Conservation (phyloP, 176 grass and related monocot species). For the Zoysia pacifica region DNA sequence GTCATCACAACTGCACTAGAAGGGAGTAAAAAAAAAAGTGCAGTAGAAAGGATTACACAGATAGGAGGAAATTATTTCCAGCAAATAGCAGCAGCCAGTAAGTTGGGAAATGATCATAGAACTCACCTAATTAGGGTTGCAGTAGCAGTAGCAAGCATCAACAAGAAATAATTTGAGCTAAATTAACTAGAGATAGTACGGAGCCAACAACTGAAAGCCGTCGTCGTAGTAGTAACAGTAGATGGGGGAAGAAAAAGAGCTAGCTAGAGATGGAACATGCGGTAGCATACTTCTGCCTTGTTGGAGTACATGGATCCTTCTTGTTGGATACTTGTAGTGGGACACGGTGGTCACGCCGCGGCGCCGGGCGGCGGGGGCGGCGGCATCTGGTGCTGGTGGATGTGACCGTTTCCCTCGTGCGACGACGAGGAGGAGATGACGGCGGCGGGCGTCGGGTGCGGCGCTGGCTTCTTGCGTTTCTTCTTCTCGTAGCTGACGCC, state of each 20-base stretch:
- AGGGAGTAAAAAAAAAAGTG: not conserved
- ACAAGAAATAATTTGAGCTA: slow-evolving; percentile 7
- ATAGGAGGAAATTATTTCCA: not conserved
- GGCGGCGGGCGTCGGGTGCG: slow-evolving; percentile 16
- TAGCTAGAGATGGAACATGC: slow-evolving; percentile 30
- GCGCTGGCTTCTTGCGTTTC: slow-evolving; percentile 76
- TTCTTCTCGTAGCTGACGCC: slow-evolving; percentile 98
- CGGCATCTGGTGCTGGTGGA: slow-evolving; percentile 41
- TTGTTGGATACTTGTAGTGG: not conserved
- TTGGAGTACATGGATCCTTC: not conserved
- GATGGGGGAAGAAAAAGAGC: not conserved
- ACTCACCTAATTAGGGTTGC: slow-evolving; percentile 31
- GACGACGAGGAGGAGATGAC: slow-evolving; percentile 27
- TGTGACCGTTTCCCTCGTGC: slow-evolving; percentile 18
- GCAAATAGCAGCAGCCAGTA: slow-evolving; percentile 32
- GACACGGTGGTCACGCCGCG: slow-evolving; percentile 18
- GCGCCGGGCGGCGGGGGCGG: slow-evolving; percentile 50
- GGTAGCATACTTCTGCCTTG: slow-evolving; percentile 4
- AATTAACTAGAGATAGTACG: not conserved
- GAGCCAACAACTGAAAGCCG: not conserved
- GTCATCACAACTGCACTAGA: slow-evolving; percentile 11
- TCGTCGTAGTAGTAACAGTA: not conserved
- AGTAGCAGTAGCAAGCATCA: slow-evolving; percentile 35
- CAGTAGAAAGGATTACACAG: too few species aligned
- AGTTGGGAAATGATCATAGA: slow-evolving; percentile 30